phyloP scores from a whole-genome alignment of 2,329 filamentous ascomycete species.

The Diaporthe ampelina region DNA sequence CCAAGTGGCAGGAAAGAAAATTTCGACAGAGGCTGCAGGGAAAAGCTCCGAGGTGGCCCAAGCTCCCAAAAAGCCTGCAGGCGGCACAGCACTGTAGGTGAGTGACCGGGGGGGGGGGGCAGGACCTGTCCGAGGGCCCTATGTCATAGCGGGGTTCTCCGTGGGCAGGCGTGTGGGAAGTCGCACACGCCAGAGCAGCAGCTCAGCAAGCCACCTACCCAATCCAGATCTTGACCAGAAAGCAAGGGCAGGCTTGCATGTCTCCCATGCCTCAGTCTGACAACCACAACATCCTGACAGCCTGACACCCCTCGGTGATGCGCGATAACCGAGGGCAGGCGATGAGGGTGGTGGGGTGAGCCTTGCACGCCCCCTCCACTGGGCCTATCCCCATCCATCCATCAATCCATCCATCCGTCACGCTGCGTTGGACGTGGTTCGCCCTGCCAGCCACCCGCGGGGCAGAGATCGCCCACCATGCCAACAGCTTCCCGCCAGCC shows the following conservation, averaged over 20 bases:
- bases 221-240: constrained; percentile 24
- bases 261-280: background rate
- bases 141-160: constrained; percentile 30
- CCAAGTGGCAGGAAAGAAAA: constrained; percentile 14
- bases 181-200: background rate
- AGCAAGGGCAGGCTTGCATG: background rate
- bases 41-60: constrained; percentile 26
- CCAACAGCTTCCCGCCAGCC: constrained; percentile 11
- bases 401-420: background rate
- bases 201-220: constrained; percentile 17
- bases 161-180: background rate
- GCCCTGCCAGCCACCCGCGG: constrained; percentile 3
- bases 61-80: constrained; percentile 19
- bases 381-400: background rate
- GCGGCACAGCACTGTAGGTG: background rate
- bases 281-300: background rate
- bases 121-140: background rate
- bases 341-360: constrained; percentile 23
- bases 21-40: constrained; percentile 20
- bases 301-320: constrained; percentile 25
- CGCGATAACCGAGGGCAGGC: constrained; percentile 35
- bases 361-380: background rate
- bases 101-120: background rate
- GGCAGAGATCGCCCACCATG: constrained; percentile 14
- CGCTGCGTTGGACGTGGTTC: background rate